These are phyloP conservation scores for Epichloe scottii DNA, from an alignment of 2,329 filamentous ascomycete species.

Conservation along the genomic window DNA sequence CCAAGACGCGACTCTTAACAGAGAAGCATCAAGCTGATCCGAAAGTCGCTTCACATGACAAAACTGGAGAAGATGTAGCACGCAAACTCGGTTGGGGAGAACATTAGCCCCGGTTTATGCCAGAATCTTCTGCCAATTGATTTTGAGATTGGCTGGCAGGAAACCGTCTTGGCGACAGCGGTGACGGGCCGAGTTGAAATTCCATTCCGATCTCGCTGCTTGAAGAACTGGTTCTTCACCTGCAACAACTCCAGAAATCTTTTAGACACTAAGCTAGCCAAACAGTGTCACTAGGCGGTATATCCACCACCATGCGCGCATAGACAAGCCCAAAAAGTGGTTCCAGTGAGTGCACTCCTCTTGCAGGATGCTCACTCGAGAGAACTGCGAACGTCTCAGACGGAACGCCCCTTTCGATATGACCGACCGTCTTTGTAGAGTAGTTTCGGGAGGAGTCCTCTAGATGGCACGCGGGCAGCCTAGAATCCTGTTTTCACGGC, in stretches of 20 bases:
- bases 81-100: too few relatives aligned
- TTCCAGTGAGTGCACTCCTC: not conserved
- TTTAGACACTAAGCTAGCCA: not conserved
- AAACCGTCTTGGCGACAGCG: not conserved
- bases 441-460: not conserved
- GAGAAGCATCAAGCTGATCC: not conserved
- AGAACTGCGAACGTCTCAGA: not conserved
- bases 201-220: not conserved
- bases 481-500: slow-evolving; percentile 44
- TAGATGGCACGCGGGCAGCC: slow-evolving; percentile 5
- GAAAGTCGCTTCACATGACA: not conserved
- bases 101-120: too few relatives aligned
- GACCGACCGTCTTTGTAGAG: not conserved
- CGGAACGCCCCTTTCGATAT: not conserved
- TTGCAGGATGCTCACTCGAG: not conserved
- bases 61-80: not conserved
- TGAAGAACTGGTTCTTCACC: not conserved
- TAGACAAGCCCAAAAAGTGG: not conserved
- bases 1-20: not conserved
- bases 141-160: not conserved
- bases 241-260: not conserved
- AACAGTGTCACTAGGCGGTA: not conserved
- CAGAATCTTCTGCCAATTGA: not conserved
- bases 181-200: not conserved
- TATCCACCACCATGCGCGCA: not conserved